A percentile compares a stretch with the other conserved stretches of the same genome.
These are phyloP conservation scores for Podaxis rugospora DNA, from an alignment of 768 basidiomycete species.

Conservation along the genomic window DNA sequence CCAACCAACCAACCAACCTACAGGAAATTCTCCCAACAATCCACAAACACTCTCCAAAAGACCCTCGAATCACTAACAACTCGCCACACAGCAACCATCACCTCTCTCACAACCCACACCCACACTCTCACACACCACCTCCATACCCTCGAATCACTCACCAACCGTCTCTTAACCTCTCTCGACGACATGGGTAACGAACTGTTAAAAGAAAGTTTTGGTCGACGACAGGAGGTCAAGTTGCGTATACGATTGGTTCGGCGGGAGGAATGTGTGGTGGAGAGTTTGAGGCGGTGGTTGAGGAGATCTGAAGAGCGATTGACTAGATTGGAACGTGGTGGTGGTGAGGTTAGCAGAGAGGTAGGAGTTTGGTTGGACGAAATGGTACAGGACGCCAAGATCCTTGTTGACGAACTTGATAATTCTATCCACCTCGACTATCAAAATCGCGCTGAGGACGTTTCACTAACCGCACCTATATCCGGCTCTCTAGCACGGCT, in stretches of 20 bases:
- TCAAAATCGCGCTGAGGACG: slow-evolving; percentile 5
- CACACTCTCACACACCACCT: slow-evolving; percentile 40
- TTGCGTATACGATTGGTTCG: slow-evolving; percentile 57
- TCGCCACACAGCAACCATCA: slow-evolving; percentile 57
- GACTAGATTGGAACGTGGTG: slow-evolving; percentile 26
- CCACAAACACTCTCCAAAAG: slow-evolving; percentile 60
- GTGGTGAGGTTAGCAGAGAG: slow-evolving; percentile 25
- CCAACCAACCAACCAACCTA: too few species aligned
- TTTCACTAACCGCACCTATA: slow-evolving; percentile 15
- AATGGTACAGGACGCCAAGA: slow-evolving; percentile 21
- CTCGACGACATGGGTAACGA: slow-evolving; percentile 72
- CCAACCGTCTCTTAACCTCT: slow-evolving; percentile 48
- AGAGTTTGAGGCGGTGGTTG: slow-evolving; percentile 54
- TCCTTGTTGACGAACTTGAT: slow-evolving; percentile 24
- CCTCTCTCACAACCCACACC: slow-evolving; percentile 51
- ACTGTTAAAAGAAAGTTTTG: slow-evolving; percentile 65
- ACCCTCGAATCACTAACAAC: slow-evolving; percentile 54
- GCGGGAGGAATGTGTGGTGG: slow-evolving; percentile 59
- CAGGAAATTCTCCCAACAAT: slow-evolving; percentile 78
- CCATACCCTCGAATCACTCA: slow-evolving; percentile 35
- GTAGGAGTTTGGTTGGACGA: not conserved
- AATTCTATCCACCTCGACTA: slow-evolving; percentile 14
- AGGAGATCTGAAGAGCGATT: slow-evolving; percentile 43
- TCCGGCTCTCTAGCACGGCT: slow-evolving; percentile 52
- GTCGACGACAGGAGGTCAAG: slow-evolving; percentile 66